These are phyloP conservation scores for Malassezia obtusa DNA, from an alignment of 1,284 basidiomycete genomes.

Conservation along the genomic window DNA sequence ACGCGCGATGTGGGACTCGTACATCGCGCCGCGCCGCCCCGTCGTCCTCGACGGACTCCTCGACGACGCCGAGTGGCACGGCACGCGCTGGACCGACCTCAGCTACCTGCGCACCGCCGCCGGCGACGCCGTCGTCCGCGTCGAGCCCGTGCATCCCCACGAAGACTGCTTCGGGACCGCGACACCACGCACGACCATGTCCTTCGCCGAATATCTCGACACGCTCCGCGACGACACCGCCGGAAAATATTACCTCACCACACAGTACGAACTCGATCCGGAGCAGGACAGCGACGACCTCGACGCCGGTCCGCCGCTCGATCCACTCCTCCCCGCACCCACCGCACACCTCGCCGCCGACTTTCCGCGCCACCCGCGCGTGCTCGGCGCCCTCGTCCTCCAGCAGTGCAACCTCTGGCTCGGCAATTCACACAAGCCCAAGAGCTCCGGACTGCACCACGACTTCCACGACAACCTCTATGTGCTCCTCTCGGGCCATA, in stretches of 20 bases:
- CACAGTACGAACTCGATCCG: constrained; percentile 36
- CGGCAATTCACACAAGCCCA: constrained; percentile 30
- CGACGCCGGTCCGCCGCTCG: constrained; percentile 26
- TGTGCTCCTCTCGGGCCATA: constrained; percentile 40
- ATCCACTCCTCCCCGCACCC: constrained; percentile 36
- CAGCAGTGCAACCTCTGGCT: constrained; percentile 48
- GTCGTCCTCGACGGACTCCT: constrained; percentile 35
- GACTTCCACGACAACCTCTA: constrained; percentile 48
- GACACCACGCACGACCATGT: constrained; percentile 22
- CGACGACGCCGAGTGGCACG: constrained; percentile 29
- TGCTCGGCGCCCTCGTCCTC: constrained; percentile 39
- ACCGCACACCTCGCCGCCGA: constrained; percentile 32
- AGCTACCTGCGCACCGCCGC: constrained; percentile 25
- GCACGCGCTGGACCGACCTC: constrained; percentile 32
- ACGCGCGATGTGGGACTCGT: constrained; percentile 31
- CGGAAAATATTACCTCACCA: constrained; percentile 43
- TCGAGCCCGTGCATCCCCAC: constrained; percentile 37
- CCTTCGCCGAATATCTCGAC: constrained; percentile 29
- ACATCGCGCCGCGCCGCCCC: constrained; percentile 30
- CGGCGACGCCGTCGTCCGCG: constrained; percentile 33
- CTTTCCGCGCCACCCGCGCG: constrained; percentile 35
- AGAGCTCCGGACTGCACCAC: constrained; percentile 42
- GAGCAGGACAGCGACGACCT: constrained; percentile 15
- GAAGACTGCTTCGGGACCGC: constrained; percentile 37
- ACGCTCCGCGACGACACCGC: constrained; percentile 23